Conservation (phyloP, 192 early-diverging fungal genomes). For the Coemansia sp. region DNA sequence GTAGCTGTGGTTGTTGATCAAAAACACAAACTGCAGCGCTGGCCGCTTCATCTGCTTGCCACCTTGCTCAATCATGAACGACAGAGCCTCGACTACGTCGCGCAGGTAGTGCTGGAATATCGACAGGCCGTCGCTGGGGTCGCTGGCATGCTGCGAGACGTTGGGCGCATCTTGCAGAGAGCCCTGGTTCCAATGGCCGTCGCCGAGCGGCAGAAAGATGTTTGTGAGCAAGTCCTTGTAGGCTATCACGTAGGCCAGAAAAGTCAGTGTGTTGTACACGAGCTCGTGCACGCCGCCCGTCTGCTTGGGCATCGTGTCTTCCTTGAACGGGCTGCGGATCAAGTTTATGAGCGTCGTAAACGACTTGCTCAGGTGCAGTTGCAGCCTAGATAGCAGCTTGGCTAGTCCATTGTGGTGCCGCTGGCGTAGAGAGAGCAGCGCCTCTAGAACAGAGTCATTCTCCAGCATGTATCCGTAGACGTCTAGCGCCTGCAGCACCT, state of each 20-base stretch:
- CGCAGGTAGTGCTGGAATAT: constrained; percentile 53
- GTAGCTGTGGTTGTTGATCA: constrained; percentile 51
- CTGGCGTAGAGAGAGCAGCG: constrained; percentile 29
- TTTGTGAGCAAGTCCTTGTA: constrained; percentile 48
- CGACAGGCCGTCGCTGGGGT: constrained; percentile 47
- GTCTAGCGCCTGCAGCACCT: constrained; percentile 47
- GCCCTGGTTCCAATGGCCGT: constrained; percentile 47
- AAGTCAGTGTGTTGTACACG: constrained; percentile 43
- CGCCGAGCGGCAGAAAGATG: constrained; percentile 47
- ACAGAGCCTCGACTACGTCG: constrained; percentile 44
- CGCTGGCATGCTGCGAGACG: constrained; percentile 42
- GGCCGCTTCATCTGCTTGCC: constrained; percentile 52
- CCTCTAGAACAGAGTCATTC: constrained; percentile 27
- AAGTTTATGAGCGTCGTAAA: constrained; percentile 34
- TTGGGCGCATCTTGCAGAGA: constrained; percentile 13
- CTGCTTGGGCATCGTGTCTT: constrained; percentile 46
- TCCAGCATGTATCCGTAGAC: constrained; percentile 47
- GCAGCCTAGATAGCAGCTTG: constrained; percentile 33
- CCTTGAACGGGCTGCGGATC: constrained; percentile 39
- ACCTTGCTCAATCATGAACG: constrained; percentile 37
- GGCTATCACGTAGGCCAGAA: constrained; percentile 36
- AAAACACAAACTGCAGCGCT: constrained; percentile 45
- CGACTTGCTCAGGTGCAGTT: constrained; percentile 37
- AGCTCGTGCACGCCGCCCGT: constrained; percentile 47
- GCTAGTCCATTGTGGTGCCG: constrained; percentile 33